phyloP scores from a whole-genome alignment of 768 basidiomycete genomes.

The Mycena filopes region DNA sequence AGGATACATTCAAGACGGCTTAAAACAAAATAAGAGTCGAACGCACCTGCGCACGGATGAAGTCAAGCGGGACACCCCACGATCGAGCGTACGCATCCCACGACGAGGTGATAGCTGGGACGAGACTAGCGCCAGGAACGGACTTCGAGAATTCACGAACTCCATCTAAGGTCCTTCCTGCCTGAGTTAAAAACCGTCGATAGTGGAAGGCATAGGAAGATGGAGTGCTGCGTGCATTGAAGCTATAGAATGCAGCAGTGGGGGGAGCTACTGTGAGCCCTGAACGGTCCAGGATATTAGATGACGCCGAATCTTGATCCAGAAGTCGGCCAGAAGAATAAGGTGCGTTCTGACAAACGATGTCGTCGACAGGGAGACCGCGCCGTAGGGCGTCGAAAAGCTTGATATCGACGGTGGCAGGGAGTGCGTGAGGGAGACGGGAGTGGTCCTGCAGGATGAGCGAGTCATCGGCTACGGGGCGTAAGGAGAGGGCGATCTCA shows the following conservation, averaged over 20 bases:
- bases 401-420: slow-evolving; percentile 15
- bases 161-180: slow-evolving; percentile 15
- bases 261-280: slow-evolving; percentile 45
- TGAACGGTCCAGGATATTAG: slow-evolving; percentile 52
- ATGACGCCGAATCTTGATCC: slow-evolving; percentile 61
- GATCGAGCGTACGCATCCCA: slow-evolving; percentile 36
- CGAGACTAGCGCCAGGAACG: slow-evolving; percentile 25
- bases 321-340: slow-evolving; percentile 53
- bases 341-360: neutral
- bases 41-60: slow-evolving; percentile 58
- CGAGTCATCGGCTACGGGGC: slow-evolving; percentile 56
- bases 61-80: slow-evolving; percentile 48
- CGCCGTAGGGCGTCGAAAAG: slow-evolving; percentile 31
- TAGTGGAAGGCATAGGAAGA: slow-evolving; percentile 45
- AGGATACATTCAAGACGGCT: slow-evolving; percentile 32
- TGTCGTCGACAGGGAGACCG: slow-evolving; percentile 2
- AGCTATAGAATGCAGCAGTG: slow-evolving; percentile 44
- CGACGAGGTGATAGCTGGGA: slow-evolving; percentile 5
- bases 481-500: slow-evolving; percentile 71
- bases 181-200: slow-evolving; percentile 38
- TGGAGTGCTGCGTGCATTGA: slow-evolving; percentile 49
- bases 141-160: slow-evolving; percentile 29
- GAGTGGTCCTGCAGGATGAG: slow-evolving; percentile 56
- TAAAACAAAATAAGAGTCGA: slow-evolving; percentile 32
- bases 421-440: slow-evolving; percentile 54